phyloP scores from a whole-genome alignment of 805 yeast genomes.

The Hanseniaspora pseudoguilliermondii region DNA sequence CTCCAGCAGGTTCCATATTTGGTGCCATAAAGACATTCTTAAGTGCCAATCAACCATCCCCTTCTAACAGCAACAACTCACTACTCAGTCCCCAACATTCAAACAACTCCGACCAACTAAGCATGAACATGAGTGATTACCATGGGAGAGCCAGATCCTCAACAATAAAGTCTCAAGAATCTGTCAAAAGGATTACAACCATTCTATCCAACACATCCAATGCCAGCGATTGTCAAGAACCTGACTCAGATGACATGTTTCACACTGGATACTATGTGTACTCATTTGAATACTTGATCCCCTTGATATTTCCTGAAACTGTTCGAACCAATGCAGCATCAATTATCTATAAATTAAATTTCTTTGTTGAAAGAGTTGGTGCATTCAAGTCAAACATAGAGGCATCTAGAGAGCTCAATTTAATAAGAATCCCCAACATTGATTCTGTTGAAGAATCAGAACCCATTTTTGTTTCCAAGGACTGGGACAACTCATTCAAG shows the following conservation, averaged over 20 bases:
- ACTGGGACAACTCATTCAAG: constrained; percentile 85
- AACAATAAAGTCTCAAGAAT: background rate
- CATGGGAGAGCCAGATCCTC: background rate
- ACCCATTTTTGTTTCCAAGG: constrained; percentile 79
- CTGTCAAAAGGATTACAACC: background rate
- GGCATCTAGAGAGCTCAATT: constrained; percentile 49
- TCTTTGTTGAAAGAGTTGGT: constrained; percentile 62
- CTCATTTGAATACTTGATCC: constrained; percentile 81
- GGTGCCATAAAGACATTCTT: constrained; percentile 6
- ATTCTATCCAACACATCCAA: background rate
- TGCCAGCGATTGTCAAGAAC: constrained; percentile 13
- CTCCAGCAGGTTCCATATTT: constrained; percentile 9
- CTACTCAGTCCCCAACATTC: too few species aligned
- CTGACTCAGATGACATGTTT: constrained; percentile 35
- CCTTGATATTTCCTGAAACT: constrained; percentile 71
- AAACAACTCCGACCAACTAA: too few species aligned
- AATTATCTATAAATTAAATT: constrained; percentile 58
- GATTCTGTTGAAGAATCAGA: constrained; percentile 77
- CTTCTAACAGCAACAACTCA: background rate
- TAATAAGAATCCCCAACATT: constrained; percentile 68
- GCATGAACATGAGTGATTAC: background rate
- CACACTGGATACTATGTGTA: constrained; percentile 85
- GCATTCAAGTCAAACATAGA: constrained; percentile 67
- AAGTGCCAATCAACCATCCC: background rate
- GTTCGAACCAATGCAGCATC: constrained; percentile 68